Base-by-base conservation (phyloP, 345 rosid genomes). In the Murraya koenigii region DNA sequence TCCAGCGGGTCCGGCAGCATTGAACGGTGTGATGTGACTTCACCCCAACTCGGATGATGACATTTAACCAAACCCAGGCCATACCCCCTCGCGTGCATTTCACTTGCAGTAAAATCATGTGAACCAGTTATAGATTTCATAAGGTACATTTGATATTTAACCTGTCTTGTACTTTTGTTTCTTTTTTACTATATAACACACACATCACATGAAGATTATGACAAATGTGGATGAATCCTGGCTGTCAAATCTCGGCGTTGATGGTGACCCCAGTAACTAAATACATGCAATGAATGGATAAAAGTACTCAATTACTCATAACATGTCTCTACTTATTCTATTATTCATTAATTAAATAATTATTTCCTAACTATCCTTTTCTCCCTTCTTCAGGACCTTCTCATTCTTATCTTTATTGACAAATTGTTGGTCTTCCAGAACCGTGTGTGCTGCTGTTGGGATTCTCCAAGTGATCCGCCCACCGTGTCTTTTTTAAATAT, bases 91-190 rank as follows among this genome's bases (percentile, higher is more conserved):
- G 8, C 25, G 68, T 38, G 30, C 49, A 35, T 10, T 33, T 35
- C 64, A 55, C 64, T 32, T 64, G 75, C 75, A 32, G 75, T 71
- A 71, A 55, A 33, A 54, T 54, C 75, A 32, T 32, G 68, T 20
- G 14, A 32, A 20, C 23, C 44, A 33, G 23, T 52, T 5, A 52
- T 5, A 5, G 7, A 17, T n/a, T 56, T 59, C 38, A 7, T 6
- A 65, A 33, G 59, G 73, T 69, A 69, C 73, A 4, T 69, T 47
- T 17, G 13, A 26, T 25, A 17, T 6, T 15, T 8, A 8, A 1
- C 8, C 15, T 19, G 44, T 70, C 61, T 9, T 19, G 74, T 70
- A 70, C 74, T 32, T 52, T 69, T 6, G 9, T 19, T 47, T 3
- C 28, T 6, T 36, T 32, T 30, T 47, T 15, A 8, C 49, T 30